Conservation (phyloP, 192 early-diverging fungal genomes). For the Backusella sp. region DNA sequence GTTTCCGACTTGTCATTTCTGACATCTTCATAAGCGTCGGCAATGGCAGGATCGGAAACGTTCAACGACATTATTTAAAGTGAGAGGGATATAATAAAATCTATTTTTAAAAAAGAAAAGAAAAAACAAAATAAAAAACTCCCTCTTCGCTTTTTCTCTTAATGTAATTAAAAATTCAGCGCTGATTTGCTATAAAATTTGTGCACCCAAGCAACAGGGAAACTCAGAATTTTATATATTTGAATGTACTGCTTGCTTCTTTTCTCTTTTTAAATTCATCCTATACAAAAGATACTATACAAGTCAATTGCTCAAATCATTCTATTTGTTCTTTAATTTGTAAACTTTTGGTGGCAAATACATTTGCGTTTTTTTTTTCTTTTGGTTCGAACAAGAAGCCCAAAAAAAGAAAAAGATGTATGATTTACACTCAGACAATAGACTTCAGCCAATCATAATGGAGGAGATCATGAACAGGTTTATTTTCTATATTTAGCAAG, state of each 20-base stretch:
- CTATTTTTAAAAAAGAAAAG: not conserved
- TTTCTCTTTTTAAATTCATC: not conserved
- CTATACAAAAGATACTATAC: not conserved
- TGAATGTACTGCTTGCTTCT: no score
- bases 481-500: no score
- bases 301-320: no score
- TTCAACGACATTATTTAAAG: conserved; percentile 24
- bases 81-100: not conserved
- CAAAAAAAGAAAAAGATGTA: no score
- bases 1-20: conserved; percentile 55
- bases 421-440: no score
- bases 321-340: no score
- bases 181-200: not conserved
- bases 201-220: not conserved
- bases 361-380: no score
- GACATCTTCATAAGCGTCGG: conserved; percentile 51
- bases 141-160: not conserved
- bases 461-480: no score
- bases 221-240: not conserved
- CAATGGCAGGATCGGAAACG: conserved; percentile 41
- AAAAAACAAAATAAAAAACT: not conserved
- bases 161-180: not conserved
- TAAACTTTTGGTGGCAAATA: no score
- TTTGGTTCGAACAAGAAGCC: no score
- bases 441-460: no score